Conservation (phyloP, 2,329 filamentous ascomycete genomes). For the Camillea tinctor region DNA sequence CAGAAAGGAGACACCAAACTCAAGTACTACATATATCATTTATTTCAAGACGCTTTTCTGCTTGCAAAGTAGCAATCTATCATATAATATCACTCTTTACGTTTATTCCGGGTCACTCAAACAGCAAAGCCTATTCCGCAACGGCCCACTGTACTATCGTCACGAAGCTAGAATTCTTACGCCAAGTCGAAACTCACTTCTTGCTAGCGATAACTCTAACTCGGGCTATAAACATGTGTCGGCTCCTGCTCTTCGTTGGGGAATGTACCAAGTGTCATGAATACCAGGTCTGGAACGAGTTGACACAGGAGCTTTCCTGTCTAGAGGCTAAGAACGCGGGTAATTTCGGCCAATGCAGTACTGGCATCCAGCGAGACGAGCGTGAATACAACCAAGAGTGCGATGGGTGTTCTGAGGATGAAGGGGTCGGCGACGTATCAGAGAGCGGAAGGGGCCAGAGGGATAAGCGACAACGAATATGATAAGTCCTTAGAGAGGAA, state of each 20-base stretch:
- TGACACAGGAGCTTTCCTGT: slow-evolving; percentile 46
- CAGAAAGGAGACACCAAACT: background rate
- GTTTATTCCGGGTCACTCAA: background rate
- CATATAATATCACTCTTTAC: background rate
- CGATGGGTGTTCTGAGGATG: slow-evolving; percentile 42
- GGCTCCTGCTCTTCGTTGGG: slow-evolving; percentile 44
- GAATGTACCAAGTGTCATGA: slow-evolving; percentile 43
- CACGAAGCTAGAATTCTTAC: background rate
- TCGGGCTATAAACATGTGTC: slow-evolving; percentile 39
- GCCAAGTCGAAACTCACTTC: background rate
- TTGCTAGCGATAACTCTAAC: background rate
- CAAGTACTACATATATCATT: background rate
- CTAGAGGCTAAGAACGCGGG: slow-evolving; percentile 50
- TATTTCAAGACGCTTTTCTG: background rate
- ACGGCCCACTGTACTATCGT: background rate
- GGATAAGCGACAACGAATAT: background rate
- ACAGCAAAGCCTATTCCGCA: background rate
- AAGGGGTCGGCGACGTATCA: slow-evolving; percentile 37
- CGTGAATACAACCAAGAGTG: slow-evolving; percentile 50
- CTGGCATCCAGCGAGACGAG: slow-evolving; percentile 41
- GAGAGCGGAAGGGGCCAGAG: slow-evolving; percentile 20
- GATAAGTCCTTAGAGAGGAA: background rate
- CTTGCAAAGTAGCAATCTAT: background rate
- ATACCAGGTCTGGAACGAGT: slow-evolving; percentile 42
- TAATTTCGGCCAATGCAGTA: slow-evolving; percentile 42